Percentiles rank a stretch among this genome's conserved stretches.
Conservation (phyloP, 2,329 filamentous ascomycete species). For the Neofusicoccum parvum region DNA sequence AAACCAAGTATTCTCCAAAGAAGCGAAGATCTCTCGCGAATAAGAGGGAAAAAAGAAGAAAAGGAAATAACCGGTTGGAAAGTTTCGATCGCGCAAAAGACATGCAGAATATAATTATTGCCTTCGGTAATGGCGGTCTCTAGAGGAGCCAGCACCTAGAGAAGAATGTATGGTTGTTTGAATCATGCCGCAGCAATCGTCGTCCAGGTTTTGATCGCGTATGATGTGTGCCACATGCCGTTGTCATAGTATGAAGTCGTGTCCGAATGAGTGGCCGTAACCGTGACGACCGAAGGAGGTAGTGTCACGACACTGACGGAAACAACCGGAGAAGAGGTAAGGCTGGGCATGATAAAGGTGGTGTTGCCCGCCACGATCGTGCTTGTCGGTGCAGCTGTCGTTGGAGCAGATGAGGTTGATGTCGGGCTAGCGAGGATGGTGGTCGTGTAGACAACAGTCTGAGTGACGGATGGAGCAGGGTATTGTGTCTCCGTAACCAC, state of each 20-base stretch:
- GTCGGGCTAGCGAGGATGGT: not conserved
- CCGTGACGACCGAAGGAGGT: conserved; percentile 30
- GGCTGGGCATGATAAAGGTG: not conserved
- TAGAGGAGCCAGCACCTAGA: conserved; percentile 22
- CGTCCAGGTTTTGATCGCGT: conserved; percentile 38
- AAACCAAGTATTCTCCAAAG: not conserved
- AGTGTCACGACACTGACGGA: conserved; percentile 9
- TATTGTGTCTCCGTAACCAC: conserved; percentile 3
- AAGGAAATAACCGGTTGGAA: not conserved
- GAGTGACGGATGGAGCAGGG: conserved; percentile 1
- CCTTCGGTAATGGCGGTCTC: not conserved
- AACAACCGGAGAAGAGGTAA: not conserved
- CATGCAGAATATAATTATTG: not conserved
- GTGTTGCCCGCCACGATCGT: not conserved
- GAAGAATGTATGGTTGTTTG: not conserved
- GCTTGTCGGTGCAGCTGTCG: not conserved
- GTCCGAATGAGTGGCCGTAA: conserved; percentile 28
- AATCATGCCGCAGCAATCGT: conserved; percentile 2
- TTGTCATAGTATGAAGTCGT: conserved; percentile 47
- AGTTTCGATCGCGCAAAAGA: not conserved
- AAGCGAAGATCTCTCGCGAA: not conserved
- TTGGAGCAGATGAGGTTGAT: not conserved
- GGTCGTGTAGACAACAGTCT: conserved; percentile 16
- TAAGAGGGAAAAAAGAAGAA: not conserved
- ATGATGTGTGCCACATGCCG: conserved; percentile 49